A percentile compares a stretch with the other conserved stretches of the same genome.
Evolutionary conservation across 805 yeast genomes (phyloP).

Genomic region (Yamadazyma paraphyllophila): DNA sequence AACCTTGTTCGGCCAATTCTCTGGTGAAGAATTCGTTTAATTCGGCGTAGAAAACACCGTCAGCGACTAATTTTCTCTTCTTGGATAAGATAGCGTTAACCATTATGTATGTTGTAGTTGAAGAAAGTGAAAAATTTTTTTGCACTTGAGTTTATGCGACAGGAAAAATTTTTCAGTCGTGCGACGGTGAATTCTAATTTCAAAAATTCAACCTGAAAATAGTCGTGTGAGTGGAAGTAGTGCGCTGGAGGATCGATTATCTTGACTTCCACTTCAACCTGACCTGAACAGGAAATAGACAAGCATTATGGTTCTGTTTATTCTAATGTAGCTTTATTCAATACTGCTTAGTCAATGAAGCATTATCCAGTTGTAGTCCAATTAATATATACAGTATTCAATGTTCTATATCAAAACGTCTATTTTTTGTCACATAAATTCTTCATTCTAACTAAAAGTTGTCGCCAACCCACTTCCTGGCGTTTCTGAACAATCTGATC

Average conservation of each 20-base stretch:
- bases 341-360: too few relatives aligned
- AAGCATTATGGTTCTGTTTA: too few relatives aligned
- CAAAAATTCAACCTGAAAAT: neutral
- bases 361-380: too few relatives aligned
- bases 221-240: neutral
- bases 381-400: too few relatives aligned
- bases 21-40: slow-evolving; percentile 99
- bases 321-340: too few relatives aligned
- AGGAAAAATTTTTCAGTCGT: slow-evolving; percentile 5
- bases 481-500: slow-evolving; percentile 89
- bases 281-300: too few relatives aligned
- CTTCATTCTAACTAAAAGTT: slow-evolving; percentile 14
- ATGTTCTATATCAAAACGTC: too few relatives aligned
- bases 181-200: neutral
- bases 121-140: slow-evolving; percentile 10
- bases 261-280: too few relatives aligned
- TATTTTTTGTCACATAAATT: too few relatives aligned
- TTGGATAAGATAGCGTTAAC: slow-evolving; percentile 67
- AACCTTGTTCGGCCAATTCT: slow-evolving; percentile 99
- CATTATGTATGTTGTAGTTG: slow-evolving; percentile 17
- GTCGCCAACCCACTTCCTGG: slow-evolving; percentile 86
- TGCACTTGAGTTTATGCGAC: slow-evolving; percentile 3
- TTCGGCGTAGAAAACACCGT: slow-evolving; percentile 99
- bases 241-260: too few relatives aligned
- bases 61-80: slow-evolving; percentile 99